These are phyloP conservation scores for Aleurites moluccanus DNA, from an alignment of 441 rosid species.

Conservation along the genomic window DNA sequence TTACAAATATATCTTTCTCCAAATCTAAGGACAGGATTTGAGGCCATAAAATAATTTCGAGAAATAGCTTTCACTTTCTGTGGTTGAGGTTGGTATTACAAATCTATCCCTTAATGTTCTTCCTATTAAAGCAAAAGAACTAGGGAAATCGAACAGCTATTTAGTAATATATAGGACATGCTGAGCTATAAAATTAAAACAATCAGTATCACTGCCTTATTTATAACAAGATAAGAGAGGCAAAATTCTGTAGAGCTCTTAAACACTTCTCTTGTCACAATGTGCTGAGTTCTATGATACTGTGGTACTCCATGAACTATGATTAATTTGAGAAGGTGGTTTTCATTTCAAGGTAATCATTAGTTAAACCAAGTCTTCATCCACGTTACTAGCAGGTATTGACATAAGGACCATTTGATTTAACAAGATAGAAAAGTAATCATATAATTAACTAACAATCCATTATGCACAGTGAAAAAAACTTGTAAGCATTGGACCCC, in stretches of 20 bases:
- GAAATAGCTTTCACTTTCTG: not conserved
- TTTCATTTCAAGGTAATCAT: slow-evolving; percentile 2
- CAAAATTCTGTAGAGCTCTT: not conserved
- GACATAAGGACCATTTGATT: not conserved
- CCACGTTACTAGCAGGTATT: not conserved
- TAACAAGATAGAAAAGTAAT: not conserved
- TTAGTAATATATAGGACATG: not conserved
- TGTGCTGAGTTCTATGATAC: not conserved
- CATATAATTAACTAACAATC: not conserved
- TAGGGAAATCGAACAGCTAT: not conserved
- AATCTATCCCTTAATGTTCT: not conserved
- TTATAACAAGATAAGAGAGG: not conserved
- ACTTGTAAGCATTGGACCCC: not conserved
- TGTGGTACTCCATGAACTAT: not conserved
- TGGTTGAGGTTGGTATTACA: not conserved
- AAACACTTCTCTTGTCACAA: not conserved
- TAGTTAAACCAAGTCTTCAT: not conserved
- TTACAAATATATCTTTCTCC: not conserved
- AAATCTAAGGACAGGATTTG: not conserved
- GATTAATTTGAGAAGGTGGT: not conserved
- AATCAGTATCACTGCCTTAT: not conserved
- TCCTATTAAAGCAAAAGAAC: not conserved
- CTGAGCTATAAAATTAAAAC: not conserved
- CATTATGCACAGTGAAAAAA: not conserved
- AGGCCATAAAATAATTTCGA: not conserved